A percentile compares a stretch with the other conserved stretches of the same genome.
phyloP scores from a whole-genome alignment of 2,329 filamentous ascomycete species.

The Arthroderma sp. region DNA sequence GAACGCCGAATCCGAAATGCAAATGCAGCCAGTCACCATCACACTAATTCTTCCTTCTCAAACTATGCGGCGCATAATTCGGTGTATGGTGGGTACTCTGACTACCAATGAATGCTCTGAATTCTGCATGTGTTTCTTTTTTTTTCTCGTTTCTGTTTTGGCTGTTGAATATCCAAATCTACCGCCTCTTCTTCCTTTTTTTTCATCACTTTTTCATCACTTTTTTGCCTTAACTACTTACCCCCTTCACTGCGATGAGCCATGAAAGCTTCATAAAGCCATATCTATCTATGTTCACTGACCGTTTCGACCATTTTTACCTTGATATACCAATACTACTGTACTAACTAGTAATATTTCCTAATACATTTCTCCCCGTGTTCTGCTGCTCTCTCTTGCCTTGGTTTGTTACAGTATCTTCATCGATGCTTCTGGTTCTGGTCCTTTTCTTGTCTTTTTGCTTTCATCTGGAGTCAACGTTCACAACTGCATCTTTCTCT shows the following conservation, averaged over 20 bases:
- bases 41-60: constrained; percentile 14
- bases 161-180: neutral
- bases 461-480: neutral
- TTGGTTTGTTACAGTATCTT: neutral
- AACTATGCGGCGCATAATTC: constrained; percentile 22
- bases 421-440: no score
- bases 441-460: neutral
- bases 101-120: constrained; percentile 21
- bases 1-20: constrained; percentile 29
- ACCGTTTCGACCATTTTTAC: constrained; percentile 35
- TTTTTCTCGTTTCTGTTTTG: neutral
- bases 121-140: neutral
- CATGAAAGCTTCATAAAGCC: constrained; percentile 6
- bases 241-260: neutral
- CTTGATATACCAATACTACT: constrained; percentile 31
- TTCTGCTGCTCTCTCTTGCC: neutral
- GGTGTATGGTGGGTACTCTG: constrained; percentile 27
- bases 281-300: constrained; percentile 1
- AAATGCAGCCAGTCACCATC: constrained; percentile 18
- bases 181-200: constrained; percentile 7
- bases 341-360: constrained; percentile 2
- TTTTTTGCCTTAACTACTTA: neutral
- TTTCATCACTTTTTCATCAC: neutral
- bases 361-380: neutral
- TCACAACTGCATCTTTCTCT: constrained; percentile 20